These are phyloP conservation scores for Lophiotrema nucula DNA, from an alignment of 495 filamentous ascomycete species.

Conservation along the genomic window DNA sequence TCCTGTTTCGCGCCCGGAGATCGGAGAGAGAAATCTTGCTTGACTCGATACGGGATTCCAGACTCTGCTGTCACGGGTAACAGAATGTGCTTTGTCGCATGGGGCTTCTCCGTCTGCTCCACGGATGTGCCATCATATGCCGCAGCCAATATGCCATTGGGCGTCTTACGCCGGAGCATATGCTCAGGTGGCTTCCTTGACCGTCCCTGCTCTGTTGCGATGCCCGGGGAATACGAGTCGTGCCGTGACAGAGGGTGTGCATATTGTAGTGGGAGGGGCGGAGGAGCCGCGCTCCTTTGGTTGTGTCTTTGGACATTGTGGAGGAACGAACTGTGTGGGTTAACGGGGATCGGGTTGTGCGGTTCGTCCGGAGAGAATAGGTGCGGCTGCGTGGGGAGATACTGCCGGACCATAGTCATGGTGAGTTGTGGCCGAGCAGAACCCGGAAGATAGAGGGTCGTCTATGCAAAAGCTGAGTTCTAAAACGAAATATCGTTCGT, in stretches of 20 bases:
- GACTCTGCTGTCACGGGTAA: constrained; percentile 53
- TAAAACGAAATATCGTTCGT: not conserved
- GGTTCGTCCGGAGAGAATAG: constrained; percentile 15
- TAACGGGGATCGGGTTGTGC: constrained; percentile 13
- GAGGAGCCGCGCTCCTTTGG: constrained; percentile 24
- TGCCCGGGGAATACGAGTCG: constrained; percentile 25
- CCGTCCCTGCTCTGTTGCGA: constrained; percentile 29
- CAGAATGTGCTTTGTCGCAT: constrained; percentile 85
- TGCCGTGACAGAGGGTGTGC: constrained; percentile 41
- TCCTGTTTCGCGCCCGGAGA: constrained; percentile 16
- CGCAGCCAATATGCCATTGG: constrained; percentile 86
- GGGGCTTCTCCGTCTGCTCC: constrained; percentile 73
- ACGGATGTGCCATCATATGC: constrained; percentile 87
- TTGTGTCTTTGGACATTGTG: constrained; percentile 24
- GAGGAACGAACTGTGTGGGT: constrained; percentile 10
- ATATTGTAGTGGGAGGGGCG: constrained; percentile 41
- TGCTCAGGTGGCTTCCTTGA: constrained; percentile 54
- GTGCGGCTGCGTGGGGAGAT: constrained; percentile 25
- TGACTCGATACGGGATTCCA: constrained; percentile 20
- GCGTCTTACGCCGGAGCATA: constrained; percentile 87
- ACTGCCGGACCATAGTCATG: constrained; percentile 36
- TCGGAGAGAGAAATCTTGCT: constrained; percentile 26
- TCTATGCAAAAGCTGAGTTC: not conserved
- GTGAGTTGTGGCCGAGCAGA: not conserved
- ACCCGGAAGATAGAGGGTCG: not conserved